Percentiles rank a stretch among this genome's conserved stretches.
Conservation (phyloP, 2,329 filamentous ascomycete genomes). For the Pseudocercospora cruenta region DNA sequence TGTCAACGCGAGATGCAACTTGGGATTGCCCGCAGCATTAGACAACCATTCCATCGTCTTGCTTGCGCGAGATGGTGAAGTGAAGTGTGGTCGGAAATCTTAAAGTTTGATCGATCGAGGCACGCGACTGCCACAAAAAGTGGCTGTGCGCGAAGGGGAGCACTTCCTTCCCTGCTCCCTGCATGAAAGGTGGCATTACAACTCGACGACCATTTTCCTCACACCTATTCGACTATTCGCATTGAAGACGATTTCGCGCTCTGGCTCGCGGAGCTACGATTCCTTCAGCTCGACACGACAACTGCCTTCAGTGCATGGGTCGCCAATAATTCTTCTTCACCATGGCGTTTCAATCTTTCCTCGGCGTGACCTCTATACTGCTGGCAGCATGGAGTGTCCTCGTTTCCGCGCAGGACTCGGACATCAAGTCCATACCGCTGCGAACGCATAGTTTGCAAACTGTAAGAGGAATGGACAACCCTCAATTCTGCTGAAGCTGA, state of each 20-base stretch:
- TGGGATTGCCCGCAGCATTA: slow-evolving; percentile 49
- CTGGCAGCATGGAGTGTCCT: slow-evolving; percentile 39
- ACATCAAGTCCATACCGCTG: slow-evolving; percentile 41
- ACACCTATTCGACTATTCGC: not conserved
- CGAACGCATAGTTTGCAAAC: slow-evolving; percentile 40
- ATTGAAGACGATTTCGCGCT: slow-evolving; percentile 6
- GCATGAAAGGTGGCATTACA: not conserved
- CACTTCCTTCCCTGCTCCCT: not conserved
- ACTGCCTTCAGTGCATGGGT: slow-evolving; percentile 10
- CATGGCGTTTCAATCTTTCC: slow-evolving; percentile 28
- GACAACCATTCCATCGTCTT: slow-evolving; percentile 44
- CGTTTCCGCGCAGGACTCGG: slow-evolving; percentile 33
- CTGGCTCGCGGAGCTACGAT: not conserved
- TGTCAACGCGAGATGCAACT: slow-evolving; percentile 69
- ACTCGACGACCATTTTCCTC: not conserved
- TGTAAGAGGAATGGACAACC: slow-evolving; percentile 24
- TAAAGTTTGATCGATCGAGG: not conserved
- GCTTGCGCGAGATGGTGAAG: not conserved
- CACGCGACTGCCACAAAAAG: not conserved
- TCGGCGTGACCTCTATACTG: slow-evolving; percentile 33
- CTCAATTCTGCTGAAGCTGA: not conserved
- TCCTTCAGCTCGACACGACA: not conserved
- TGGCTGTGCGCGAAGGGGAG: not conserved
- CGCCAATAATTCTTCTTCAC: slow-evolving; percentile 9
- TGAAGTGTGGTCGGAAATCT: not conserved